These are phyloP conservation scores for Mycosphaerella sp. DNA, from an alignment of 2,329 filamentous ascomycete species.

Conservation along the genomic window DNA sequence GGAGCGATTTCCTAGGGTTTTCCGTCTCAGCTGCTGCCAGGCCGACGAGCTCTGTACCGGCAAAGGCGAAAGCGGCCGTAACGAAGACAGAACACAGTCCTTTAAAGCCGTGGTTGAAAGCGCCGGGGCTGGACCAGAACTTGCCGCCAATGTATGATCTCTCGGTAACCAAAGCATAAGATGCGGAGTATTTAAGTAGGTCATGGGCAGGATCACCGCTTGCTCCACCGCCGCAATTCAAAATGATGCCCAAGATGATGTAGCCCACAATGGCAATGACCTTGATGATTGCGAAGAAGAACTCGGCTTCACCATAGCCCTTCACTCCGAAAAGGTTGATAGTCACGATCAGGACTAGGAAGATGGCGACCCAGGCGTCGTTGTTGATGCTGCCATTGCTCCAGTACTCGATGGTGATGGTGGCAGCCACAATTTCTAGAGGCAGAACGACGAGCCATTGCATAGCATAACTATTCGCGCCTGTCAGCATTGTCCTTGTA, in stretches of 20 bases:
- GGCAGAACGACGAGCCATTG: conserved; percentile 34
- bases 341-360: conserved; percentile 29
- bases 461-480: conserved; percentile 28
- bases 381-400: conserved; percentile 26
- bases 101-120: conserved; percentile 55
- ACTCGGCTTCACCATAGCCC: conserved; percentile 35
- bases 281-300: conserved; percentile 35
- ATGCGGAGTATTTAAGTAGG: conserved; percentile 8
- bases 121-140: conserved; percentile 39
- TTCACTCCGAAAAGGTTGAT: conserved; percentile 34
- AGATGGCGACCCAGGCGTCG: conserved; percentile 33
- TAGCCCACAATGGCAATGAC: conserved; percentile 51
- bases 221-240: conserved; percentile 55
- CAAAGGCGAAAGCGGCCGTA: conserved; percentile 58
- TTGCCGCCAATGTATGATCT: conserved; percentile 55
- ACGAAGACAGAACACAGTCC: conserved; percentile 60
- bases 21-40: conserved; percentile 49
- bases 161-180: conserved; percentile 32
- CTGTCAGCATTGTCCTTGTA: conserved; percentile 12
- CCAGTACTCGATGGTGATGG: conserved; percentile 33
- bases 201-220: conserved; percentile 7
- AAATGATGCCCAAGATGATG: conserved; percentile 58
- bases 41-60: conserved; percentile 59
- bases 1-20: conserved; percentile 45
- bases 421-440: conserved; percentile 33